These are phyloP conservation scores for Mollisia scopiformis DNA, from an alignment of 2,329 filamentous ascomycete genomes.

Conservation along the genomic window DNA sequence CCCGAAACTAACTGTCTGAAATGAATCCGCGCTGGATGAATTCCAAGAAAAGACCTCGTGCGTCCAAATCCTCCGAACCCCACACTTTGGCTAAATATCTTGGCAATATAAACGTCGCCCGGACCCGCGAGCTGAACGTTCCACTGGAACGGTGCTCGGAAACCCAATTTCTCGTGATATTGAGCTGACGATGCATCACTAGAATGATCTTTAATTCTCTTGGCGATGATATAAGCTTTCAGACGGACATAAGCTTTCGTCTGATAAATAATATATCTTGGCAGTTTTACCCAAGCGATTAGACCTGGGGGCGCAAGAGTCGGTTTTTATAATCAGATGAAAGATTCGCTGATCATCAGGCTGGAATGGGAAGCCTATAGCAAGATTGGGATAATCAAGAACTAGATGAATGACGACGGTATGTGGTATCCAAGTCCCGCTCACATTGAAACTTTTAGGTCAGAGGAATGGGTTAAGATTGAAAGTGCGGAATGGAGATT, in stretches of 20 bases:
- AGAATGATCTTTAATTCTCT: background rate
- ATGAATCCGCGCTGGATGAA: background rate
- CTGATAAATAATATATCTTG: no score
- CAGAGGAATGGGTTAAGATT: background rate
- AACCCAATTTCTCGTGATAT: background rate
- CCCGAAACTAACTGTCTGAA: background rate
- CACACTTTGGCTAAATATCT: background rate
- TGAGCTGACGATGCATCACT: background rate
- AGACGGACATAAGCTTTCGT: background rate
- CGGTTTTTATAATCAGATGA: background rate
- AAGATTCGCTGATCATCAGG: background rate
- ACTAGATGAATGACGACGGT: background rate
- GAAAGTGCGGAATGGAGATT: background rate
- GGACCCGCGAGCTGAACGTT: background rate
- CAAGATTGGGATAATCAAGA: background rate
- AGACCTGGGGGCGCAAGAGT: background rate
- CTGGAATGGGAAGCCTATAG: background rate
- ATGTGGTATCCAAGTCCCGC: no score
- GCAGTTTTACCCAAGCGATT: background rate
- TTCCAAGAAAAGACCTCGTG: background rate
- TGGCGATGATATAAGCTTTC: background rate
- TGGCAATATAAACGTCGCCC: background rate
- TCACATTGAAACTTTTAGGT: background rate
- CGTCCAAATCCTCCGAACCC: background rate
- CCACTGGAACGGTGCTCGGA: background rate